Conservation (phyloP, 108 stramenopile genomes). For the Cylindrotheca closterium region DNA sequence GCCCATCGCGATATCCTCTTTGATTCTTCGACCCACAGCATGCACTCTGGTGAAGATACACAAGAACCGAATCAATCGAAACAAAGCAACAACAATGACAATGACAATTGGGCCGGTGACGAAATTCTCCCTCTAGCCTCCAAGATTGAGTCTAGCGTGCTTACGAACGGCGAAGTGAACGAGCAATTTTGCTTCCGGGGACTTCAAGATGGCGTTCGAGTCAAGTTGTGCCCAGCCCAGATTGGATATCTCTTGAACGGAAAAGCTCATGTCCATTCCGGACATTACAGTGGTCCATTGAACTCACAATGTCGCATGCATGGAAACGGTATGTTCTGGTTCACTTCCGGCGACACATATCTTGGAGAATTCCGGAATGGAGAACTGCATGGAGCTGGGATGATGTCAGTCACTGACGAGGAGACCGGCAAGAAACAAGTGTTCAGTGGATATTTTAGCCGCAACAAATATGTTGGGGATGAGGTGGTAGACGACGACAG, state of each 20-base stretch:
- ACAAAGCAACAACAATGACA: too few species aligned
- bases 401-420: slow-evolving; percentile 5
- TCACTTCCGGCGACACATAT: slow-evolving; percentile 15
- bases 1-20: too few species aligned
- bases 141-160: not conserved
- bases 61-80: too few species aligned
- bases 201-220: slow-evolving; percentile 3
- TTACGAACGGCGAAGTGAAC: not conserved
- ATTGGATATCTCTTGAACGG: not conserved
- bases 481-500: not conserved
- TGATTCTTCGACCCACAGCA: too few species aligned
- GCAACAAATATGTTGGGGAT: slow-evolving; percentile 18
- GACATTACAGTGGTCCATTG: slow-evolving; percentile 17
- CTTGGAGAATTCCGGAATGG: slow-evolving; percentile 15
- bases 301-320: slow-evolving; percentile 7
- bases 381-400: slow-evolving; percentile 10
- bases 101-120: too few species aligned
- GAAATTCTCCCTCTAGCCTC: too few species aligned
- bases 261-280: not conserved
- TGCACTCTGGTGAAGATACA: too few species aligned
- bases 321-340: slow-evolving; percentile 25
- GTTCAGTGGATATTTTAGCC: slow-evolving; percentile 7
- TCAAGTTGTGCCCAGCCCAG: slow-evolving; percentile 7
- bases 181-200: not conserved
- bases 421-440: slow-evolving; percentile 12